phyloP scores from a whole-genome alignment of 441 rosid species.

The Arabidopsis hybrid region DNA sequence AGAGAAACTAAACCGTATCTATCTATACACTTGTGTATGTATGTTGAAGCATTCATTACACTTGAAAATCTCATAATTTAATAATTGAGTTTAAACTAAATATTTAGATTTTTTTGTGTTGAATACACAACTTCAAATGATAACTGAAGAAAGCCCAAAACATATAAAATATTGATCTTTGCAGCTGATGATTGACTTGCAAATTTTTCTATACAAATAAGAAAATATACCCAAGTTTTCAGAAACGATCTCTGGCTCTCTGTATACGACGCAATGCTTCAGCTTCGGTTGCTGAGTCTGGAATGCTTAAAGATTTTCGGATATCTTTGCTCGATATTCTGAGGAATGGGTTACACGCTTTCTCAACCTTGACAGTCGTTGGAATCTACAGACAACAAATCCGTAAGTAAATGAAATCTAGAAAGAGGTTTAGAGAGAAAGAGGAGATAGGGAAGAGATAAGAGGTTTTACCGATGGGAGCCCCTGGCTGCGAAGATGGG shows the following conservation, averaged over 20 bases:
- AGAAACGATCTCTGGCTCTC: slow-evolving; percentile 81
- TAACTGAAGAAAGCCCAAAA: slow-evolving; percentile 25
- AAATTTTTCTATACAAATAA: slow-evolving; percentile 49
- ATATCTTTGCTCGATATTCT: slow-evolving; percentile 78
- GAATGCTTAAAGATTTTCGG: slow-evolving; percentile 62
- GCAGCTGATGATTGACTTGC: slow-evolving; percentile 30
- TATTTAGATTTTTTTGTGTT: slow-evolving; percentile 26
- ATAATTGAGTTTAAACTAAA: slow-evolving; percentile 13
- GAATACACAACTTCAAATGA: slow-evolving; percentile 33
- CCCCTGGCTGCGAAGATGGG: slow-evolving; percentile 83
- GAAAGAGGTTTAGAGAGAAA: neutral
- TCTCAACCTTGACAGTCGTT: slow-evolving; percentile 79
- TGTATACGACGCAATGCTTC: slow-evolving; percentile 75
- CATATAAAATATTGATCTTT: slow-evolving; percentile 32
- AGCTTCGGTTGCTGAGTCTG: slow-evolving; percentile 63
- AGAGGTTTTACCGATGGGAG: slow-evolving; percentile 72
- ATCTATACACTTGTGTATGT: neutral
- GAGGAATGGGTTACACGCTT: slow-evolving; percentile 93
- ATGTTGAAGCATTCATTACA: slow-evolving; percentile 10
- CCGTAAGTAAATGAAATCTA: neutral
- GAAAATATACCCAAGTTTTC: slow-evolving; percentile 31
- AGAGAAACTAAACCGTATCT: neutral
- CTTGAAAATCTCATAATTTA: slow-evolving; percentile 25
- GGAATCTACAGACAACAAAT: slow-evolving; percentile 64
- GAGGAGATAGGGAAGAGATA: neutral